phyloP scores from a whole-genome alignment of 371 early-diverging fungal genomes.

The Mortierella sp. region DNA sequence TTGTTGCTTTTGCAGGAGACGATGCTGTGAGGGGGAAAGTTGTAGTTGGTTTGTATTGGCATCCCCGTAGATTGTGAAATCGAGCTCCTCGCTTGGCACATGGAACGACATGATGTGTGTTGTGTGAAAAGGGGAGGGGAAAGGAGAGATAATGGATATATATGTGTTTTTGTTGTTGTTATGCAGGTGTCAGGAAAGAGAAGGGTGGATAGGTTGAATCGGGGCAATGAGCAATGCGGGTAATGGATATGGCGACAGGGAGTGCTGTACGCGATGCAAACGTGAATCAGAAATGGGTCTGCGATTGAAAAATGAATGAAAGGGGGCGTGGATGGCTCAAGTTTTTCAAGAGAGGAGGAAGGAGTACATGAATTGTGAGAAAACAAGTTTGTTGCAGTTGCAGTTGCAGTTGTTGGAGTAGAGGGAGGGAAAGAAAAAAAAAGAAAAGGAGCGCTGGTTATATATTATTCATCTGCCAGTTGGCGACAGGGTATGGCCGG shows the following conservation, averaged over 20 bases:
- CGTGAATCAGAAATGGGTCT: too few species aligned
- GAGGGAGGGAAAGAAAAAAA: not conserved
- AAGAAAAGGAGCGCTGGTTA: not conserved
- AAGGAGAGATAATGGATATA: not conserved
- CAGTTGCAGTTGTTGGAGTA: too few species aligned
- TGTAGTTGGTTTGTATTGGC: constrained; percentile 26
- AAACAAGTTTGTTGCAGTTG: too few species aligned
- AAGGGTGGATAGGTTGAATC: too few species aligned
- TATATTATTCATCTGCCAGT: not conserved
- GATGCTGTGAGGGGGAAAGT: constrained; percentile 4
- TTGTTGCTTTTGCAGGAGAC: constrained; percentile 5
- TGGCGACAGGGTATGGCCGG: not conserved
- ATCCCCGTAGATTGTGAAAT: constrained; percentile 20
- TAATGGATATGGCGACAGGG: too few species aligned
- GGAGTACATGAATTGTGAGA: not conserved
- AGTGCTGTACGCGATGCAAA: too few species aligned
- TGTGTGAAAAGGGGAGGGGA: not conserved
- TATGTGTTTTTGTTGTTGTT: not conserved
- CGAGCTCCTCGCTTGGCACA: constrained; percentile 22
- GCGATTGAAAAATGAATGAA: too few species aligned
- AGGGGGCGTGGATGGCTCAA: not conserved
- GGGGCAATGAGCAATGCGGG: too few species aligned
- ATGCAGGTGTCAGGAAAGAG: too few species aligned
- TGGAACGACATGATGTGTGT: constrained; percentile 16
- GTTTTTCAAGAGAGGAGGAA: not conserved